A percentile compares a stretch with the other conserved stretches of the same genome.
phyloP scores from a whole-genome alignment of 1,139 yeast species.

The Saccharomyces hybrid region DNA sequence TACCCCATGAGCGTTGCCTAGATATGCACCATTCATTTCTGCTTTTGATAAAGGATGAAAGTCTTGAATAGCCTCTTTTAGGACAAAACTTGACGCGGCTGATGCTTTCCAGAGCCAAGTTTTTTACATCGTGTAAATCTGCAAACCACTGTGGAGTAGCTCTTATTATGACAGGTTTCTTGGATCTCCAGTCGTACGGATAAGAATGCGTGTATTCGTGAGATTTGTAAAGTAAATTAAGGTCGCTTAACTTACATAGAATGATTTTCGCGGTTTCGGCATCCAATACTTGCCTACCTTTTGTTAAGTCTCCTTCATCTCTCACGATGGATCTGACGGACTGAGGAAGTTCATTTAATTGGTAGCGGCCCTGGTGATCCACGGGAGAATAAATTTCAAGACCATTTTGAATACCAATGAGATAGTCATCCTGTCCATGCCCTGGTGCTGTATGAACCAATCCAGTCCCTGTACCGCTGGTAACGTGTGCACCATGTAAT shows the following conservation, averaged over 20 bases:
- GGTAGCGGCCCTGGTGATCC: conserved; percentile 63
- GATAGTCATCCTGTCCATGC: conserved; percentile 91
- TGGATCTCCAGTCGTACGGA: conserved; percentile 97
- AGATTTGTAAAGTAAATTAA: conserved; percentile 43
- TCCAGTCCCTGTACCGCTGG: conserved; percentile 82
- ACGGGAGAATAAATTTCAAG: conserved; percentile 69
- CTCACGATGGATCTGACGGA: conserved; percentile 28
- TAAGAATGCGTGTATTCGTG: conserved; percentile 69
- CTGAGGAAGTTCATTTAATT: conserved; percentile 18
- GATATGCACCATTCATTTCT: conserved; percentile 98
- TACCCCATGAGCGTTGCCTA: conserved; percentile 98
- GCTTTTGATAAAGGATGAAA: conserved; percentile 62
- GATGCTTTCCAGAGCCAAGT: conserved; percentile 52
- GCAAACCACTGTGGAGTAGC: conserved; percentile 98
- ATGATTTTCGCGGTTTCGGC: conserved; percentile 46
- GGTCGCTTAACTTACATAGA: conserved; percentile 38
- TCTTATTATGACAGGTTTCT: conserved; percentile 87
- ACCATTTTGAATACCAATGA: conserved; percentile 52
- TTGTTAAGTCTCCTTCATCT: conserved; percentile 38
- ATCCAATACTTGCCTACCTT: conserved; percentile 54
- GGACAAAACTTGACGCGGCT: conserved; percentile 65
- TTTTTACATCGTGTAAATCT: conserved; percentile 68
- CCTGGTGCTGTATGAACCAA: conserved; percentile 97
- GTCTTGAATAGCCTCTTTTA: conserved; percentile 59
- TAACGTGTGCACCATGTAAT: conserved; percentile 75